Percentiles rank a stretch among this genome's conserved stretches.
Conservation (phyloP, 2,329 filamentous ascomycete species). For the Trichocomaceae sp. region DNA sequence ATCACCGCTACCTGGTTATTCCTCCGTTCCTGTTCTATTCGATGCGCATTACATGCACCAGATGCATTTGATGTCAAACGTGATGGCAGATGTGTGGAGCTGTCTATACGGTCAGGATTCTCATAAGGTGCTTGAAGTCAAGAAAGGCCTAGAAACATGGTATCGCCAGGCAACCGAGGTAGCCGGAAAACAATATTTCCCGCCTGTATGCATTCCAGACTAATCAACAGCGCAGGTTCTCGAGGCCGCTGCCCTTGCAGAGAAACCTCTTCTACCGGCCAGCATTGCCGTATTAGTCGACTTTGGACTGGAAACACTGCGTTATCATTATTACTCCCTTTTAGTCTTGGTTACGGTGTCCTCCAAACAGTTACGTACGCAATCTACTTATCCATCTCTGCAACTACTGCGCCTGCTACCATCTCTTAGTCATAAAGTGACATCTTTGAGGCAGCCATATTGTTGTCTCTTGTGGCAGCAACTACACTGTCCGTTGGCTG, state of each 20-base stretch:
- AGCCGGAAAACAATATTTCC: not conserved
- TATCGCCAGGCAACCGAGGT: not conserved
- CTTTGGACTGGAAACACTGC: not conserved
- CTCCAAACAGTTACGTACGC: not conserved
- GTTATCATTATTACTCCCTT: slow-evolving; percentile 2
- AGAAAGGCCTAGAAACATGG: not conserved
- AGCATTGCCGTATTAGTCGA: not conserved
- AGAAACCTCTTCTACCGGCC: not conserved
- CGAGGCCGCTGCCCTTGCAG: not conserved
- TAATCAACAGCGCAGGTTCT: not conserved
- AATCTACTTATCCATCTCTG: not conserved
- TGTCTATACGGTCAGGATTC: slow-evolving; percentile 1
- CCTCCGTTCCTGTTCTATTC: not conserved
- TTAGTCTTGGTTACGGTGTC: not conserved
- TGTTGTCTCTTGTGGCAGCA: slow-evolving; percentile 2
- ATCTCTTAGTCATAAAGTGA: not conserved
- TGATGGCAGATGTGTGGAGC: slow-evolving; percentile 1
- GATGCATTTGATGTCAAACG: not conserved
- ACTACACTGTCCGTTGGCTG: not conserved
- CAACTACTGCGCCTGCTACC: not conserved
- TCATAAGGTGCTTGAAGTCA: not conserved
- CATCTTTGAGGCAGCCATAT: not conserved
- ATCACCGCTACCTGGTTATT: not conserved
- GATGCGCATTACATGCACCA: slow-evolving; percentile 1
- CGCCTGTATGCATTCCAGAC: not conserved